These are phyloP conservation scores for Termitomyces sp. DNA, from an alignment of 768 basidiomycete species.

Conservation along the genomic window DNA sequence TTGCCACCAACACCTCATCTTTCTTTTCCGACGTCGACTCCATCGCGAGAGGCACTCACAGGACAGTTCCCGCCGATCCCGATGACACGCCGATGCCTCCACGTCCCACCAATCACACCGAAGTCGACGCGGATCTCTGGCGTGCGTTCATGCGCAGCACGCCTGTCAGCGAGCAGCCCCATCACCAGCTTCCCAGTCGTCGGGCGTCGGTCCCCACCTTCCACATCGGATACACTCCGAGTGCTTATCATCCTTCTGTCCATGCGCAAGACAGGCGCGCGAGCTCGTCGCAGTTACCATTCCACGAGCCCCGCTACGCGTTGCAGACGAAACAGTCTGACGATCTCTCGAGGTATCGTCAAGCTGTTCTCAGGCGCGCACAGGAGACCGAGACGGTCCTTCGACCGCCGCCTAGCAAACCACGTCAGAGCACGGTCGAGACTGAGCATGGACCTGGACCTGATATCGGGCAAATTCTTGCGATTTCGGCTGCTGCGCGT, in stretches of 20 bases:
- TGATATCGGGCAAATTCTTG: not conserved
- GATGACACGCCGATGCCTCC: conserved; percentile 23
- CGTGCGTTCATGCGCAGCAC: conserved; percentile 4
- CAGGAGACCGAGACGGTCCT: not conserved
- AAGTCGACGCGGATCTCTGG: not conserved
- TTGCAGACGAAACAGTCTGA: not conserved
- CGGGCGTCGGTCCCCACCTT: not conserved
- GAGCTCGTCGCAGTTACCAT: not conserved
- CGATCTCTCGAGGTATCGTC: not conserved
- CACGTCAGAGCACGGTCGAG: not conserved
- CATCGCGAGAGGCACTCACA: conserved; percentile 11
- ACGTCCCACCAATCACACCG: not conserved
- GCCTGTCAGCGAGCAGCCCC: not conserved
- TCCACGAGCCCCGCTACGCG: not conserved
- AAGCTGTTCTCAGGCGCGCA: conserved; percentile 1
- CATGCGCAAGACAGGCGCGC: not conserved
- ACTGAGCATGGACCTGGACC: not conserved
- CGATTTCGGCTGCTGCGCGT: not conserved
- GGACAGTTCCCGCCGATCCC: conserved; percentile 9
- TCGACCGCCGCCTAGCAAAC: not conserved
- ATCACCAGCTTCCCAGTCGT: not conserved
- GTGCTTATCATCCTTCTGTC: not conserved
- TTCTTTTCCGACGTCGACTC: conserved; percentile 7
- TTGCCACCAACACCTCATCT: conserved; percentile 35
- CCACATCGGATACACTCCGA: no score